Evolutionary conservation across 202 grass and related monocot species (phyloP), one percentile per base, ranked within the genome.

Genomic region (Hordeum pubiflorum): DNA sequence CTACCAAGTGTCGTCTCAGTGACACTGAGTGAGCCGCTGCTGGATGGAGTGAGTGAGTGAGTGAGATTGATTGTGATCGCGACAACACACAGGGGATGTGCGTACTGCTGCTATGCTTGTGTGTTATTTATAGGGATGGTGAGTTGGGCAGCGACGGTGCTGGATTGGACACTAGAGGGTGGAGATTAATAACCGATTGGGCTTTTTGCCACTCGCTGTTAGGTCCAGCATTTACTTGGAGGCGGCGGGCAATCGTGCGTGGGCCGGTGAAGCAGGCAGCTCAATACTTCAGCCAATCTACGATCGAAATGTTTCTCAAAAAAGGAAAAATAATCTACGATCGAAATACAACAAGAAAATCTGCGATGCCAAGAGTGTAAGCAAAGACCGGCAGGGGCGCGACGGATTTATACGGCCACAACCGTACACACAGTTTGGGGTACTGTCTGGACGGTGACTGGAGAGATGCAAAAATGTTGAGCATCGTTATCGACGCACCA

Each of bases 61-160:
- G 50, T 0, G 62, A 37, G 39, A 7, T 39, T 17, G 67, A 46
- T 21, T 64, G 74, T 61, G 67, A 75, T 29, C 34, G 85, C 78
- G 79, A 54, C 34, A 36, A 56, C 8, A 78, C 32, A 21, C 22
- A 62, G 29, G 3, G 12, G 29, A 13, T 9, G 1, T 54, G 50
- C 50, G 50, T 54, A n/a, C 17, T 52, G 29, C 3, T 32, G 20
- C 41, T 6, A 13, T 39, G 85, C 44, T 74, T 59, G 13, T 4
- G 80, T 4, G 67, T 78, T 74, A 79, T 87, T 79, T 24, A 38
- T 67, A 79, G 74, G 74, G 37, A 12, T 5, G 63, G 14, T 54
- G 9, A 8, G 36, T 7, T 57, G 40, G 7, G 57, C 27, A 29
- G n/a, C 29, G 7, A 23, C 31, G 33, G 23, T 34, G 57, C 18